These are phyloP conservation scores for Geranomyces variabilis DNA, from an alignment of 192 early-diverging fungal species.

Conservation along the genomic window DNA sequence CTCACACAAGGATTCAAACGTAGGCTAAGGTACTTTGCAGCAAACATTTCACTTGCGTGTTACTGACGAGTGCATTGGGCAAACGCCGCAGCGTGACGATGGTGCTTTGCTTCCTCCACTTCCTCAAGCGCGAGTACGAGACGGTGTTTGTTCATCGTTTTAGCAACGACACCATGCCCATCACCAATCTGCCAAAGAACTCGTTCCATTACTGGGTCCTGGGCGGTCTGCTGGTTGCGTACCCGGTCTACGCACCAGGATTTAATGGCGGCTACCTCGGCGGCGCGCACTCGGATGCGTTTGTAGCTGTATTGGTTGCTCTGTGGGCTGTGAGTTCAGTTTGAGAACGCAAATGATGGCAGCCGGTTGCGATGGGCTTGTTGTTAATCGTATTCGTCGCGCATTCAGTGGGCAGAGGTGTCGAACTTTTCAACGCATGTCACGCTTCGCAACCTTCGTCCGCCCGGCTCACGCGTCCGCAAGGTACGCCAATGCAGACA, in stretches of 20 bases:
- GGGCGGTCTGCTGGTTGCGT: conserved; percentile 82
- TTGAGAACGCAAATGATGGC: background rate
- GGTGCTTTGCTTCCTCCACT: conserved; percentile 77
- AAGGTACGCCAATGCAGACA: conserved; percentile 33
- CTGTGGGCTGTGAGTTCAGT: conserved; percentile 60
- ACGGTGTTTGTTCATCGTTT: conserved; percentile 93
- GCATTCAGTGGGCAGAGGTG: conserved; percentile 70
- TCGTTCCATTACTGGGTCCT: conserved; percentile 91
- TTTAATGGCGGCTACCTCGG: conserved; percentile 53
- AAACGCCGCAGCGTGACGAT: conserved; percentile 57
- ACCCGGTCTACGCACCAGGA: conserved; percentile 85
- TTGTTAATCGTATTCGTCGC: too few species aligned
- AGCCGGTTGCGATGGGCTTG: too few species aligned
- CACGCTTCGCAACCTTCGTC: conserved; percentile 88
- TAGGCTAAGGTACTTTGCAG: background rate
- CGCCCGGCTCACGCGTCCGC: conserved; percentile 81
- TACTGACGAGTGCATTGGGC: background rate
- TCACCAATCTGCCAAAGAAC: conserved; percentile 93
- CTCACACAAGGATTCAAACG: conserved; percentile 75
- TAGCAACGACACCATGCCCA: conserved; percentile 91
- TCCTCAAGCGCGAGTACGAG: conserved; percentile 91
- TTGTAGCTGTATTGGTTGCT: conserved; percentile 47
- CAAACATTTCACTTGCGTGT: background rate
- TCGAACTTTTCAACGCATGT: conserved; percentile 85
- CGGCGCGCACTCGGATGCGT: conserved; percentile 47